These are phyloP conservation scores for Colletotrichum sp. DNA, from an alignment of 2,329 filamentous ascomycete species.

Conservation along the genomic window DNA sequence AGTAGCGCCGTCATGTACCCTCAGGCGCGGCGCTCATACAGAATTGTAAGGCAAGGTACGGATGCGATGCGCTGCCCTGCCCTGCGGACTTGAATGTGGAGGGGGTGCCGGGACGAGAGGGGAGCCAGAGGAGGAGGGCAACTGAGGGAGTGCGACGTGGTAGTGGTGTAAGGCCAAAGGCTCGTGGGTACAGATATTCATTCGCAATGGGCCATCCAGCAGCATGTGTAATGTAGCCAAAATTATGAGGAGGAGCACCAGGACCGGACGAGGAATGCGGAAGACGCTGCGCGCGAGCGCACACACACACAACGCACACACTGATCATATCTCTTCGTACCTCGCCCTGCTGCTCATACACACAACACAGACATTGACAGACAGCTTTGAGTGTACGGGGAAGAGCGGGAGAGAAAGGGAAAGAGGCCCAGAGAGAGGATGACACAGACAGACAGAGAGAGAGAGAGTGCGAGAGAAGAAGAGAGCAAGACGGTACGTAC, in stretches of 20 bases:
- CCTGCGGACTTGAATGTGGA: neutral
- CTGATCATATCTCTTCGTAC: neutral
- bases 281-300: neutral
- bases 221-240: neutral
- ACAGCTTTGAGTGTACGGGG: neutral
- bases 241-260: neutral
- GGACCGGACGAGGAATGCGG: slow-evolving; percentile 1
- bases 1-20: neutral
- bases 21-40: neutral
- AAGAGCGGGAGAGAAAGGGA: neutral
- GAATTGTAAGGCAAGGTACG: neutral
- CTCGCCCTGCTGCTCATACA: neutral
- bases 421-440: neutral
- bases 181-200: neutral
- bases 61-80: neutral
- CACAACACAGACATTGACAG: neutral
- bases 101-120: neutral
- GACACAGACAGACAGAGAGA: neutral
- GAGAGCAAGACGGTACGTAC: neutral
- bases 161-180: neutral
- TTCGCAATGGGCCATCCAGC: neutral
- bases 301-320: neutral
- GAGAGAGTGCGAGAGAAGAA: neutral
- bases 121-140: neutral
- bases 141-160: neutral